A percentile compares a stretch with the other conserved stretches of the same genome.
Evolutionary conservation across 805 yeast genomes (phyloP).

Genomic region (Kurtzmaniella cleridarum): DNA sequence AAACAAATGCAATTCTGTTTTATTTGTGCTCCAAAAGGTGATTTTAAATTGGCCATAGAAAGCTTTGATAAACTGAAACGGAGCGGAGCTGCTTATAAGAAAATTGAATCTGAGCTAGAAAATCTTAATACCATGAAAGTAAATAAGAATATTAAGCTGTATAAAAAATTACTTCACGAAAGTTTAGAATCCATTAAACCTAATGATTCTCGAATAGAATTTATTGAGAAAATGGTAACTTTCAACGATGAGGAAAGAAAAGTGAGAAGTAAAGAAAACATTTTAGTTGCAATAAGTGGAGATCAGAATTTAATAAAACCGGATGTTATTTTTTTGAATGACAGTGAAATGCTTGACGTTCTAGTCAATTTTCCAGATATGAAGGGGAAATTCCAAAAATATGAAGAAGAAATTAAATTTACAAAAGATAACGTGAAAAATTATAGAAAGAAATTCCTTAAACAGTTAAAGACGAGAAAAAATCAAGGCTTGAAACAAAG

Average conservation of each 20-base stretch:
- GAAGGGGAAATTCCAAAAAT: too few relatives aligned
- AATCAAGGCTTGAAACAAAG: neutral
- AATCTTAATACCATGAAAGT: neutral
- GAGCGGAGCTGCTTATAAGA: neutral
- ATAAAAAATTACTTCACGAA: constrained; percentile 7
- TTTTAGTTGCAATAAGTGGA: constrained; percentile 2
- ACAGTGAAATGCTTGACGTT: too few relatives aligned
- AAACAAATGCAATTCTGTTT: constrained; percentile 23
- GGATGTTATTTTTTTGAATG: too few relatives aligned
- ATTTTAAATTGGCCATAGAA: constrained; percentile 9
- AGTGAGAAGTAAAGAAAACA: constrained; percentile 11
- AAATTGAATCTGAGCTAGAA: neutral
- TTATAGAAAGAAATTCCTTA: neutral
- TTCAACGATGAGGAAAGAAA: constrained; percentile 13
- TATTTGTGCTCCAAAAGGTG: constrained; percentile 11
- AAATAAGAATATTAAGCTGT: constrained; percentile 1
- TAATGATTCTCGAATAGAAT: constrained; percentile 10
- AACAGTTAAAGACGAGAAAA: neutral
- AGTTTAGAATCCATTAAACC: constrained; percentile 4
- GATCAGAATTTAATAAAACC: too few relatives aligned
- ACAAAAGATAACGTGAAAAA: neutral
- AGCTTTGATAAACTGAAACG: neutral
- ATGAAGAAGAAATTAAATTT: too few relatives aligned
- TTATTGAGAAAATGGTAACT: constrained; percentile 12
- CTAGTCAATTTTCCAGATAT: too few relatives aligned